Conservation (phyloP, 257 asterid genomes). For the Pogostemon cablin region DNA sequence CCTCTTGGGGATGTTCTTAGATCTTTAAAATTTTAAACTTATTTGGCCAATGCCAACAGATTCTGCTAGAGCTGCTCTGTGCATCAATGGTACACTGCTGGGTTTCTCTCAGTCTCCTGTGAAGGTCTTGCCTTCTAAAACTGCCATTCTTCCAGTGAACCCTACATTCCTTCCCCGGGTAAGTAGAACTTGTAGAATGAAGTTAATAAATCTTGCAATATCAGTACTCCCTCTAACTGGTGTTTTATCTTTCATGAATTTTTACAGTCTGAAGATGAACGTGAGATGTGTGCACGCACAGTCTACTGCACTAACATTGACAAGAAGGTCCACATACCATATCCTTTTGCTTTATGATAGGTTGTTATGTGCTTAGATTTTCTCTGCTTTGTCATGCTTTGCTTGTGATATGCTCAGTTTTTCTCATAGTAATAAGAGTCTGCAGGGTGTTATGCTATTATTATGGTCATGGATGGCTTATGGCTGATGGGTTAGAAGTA, state of each 20-base stretch:
- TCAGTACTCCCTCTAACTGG: neutral
- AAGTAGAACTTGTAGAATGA: slow-evolving; percentile 25
- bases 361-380: slow-evolving; percentile 5
- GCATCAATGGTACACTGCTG: slow-evolving; percentile 61
- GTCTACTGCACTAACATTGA: slow-evolving; percentile 96
- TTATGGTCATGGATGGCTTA: neutral
- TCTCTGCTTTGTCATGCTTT: neutral
- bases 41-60: slow-evolving; percentile 48
- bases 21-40: slow-evolving; percentile 23
- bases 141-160: slow-evolving; percentile 96
- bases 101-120: slow-evolving; percentile 62
- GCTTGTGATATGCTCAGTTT: neutral
- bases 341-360: slow-evolving; percentile 1
- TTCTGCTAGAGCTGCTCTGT: slow-evolving; percentile 79
- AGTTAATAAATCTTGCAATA: slow-evolving; percentile 11
- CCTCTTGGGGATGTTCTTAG: too few relatives aligned
- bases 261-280: slow-evolving; percentile 87
- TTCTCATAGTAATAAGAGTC: neutral
- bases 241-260: slow-evolving; percentile 15
- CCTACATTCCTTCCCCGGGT: slow-evolving; percentile 97
- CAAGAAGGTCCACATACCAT: slow-evolving; percentile 63
- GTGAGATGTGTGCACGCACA: slow-evolving; percentile 97
- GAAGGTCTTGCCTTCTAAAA: slow-evolving; percentile 92
- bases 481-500: slow-evolving; percentile 1
- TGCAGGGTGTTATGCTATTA: neutral